These are phyloP conservation scores for Cyanidiococcus yangmingshanensis DNA, from an alignment of 23 red algal species.

Conservation along the genomic window DNA sequence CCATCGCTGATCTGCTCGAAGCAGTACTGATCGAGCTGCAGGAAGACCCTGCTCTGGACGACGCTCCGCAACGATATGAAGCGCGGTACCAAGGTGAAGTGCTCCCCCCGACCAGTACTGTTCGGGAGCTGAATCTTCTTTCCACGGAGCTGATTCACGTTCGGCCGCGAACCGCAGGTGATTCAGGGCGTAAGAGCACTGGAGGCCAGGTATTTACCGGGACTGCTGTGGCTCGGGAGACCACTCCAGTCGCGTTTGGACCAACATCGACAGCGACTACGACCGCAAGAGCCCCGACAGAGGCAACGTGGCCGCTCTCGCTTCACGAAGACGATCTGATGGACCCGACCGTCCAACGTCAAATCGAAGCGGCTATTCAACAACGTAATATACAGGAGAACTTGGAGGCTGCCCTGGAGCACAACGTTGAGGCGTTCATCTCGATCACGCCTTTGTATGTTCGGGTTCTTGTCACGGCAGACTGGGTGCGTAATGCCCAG, in stretches of 20 bases:
- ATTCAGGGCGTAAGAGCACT: background rate
- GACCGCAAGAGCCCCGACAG: background rate
- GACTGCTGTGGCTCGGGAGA: too few species aligned
- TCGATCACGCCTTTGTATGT: slow-evolving; percentile 79
- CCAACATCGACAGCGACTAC: background rate
- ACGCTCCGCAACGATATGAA: background rate
- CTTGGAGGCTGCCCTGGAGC: slow-evolving; percentile 66
- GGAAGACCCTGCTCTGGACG: background rate
- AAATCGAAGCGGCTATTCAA: slow-evolving; percentile 11
- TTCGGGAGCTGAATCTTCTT: background rate
- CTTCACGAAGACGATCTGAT: background rate
- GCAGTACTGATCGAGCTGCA: background rate
- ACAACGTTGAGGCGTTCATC: slow-evolving; percentile 74
- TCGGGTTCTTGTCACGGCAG: slow-evolving; percentile 34
- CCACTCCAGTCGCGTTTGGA: background rate
- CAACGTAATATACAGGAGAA: slow-evolving; percentile 37
- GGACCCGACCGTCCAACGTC: background rate
- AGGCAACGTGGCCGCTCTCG: background rate
- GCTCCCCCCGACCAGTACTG: background rate
- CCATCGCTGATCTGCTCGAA: background rate
- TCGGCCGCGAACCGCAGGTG: background rate
- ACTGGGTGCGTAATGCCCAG: slow-evolving; percentile 25
- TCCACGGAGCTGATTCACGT: background rate
- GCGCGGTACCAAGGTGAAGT: background rate
- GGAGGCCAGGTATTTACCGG: too few species aligned